Conservation (phyloP, 495 filamentous ascomycete species). For the Trypethelium eluteriae region DNA sequence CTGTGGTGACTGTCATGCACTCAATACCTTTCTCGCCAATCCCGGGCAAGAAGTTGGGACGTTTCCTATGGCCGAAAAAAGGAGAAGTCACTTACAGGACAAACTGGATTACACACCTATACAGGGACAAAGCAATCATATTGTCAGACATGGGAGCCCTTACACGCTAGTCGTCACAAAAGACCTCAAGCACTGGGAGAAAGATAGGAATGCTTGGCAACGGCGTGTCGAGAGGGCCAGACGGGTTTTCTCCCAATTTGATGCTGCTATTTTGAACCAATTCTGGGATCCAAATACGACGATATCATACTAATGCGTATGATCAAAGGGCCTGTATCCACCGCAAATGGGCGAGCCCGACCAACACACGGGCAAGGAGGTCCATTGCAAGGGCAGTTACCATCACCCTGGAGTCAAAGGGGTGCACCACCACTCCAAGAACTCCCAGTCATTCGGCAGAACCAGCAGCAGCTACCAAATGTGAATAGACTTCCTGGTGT, state of each 20-base stretch:
- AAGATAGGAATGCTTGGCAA: neutral
- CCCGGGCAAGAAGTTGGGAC: neutral
- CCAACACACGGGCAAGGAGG: neutral
- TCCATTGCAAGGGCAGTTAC: neutral
- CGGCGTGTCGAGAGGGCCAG: neutral
- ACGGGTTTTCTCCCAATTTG: neutral
- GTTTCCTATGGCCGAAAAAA: neutral
- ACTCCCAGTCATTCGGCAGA: too few species aligned
- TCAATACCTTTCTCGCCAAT: neutral
- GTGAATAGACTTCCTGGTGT: neutral
- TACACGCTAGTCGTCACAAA: neutral
- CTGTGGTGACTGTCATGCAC: neutral
- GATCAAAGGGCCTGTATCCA: neutral
- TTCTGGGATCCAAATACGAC: neutral
- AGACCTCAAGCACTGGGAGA: neutral
- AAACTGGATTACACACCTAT: neutral
- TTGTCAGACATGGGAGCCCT: neutral
- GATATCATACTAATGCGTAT: neutral
- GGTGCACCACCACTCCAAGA: too few species aligned
- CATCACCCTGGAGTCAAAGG: too few species aligned
- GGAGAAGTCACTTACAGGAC: neutral
- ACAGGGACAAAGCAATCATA: neutral
- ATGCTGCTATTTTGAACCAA: neutral
- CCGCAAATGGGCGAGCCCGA: neutral
- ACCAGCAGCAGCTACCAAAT: too few species aligned